phyloP scores from a whole-genome alignment of 306 rosid genomes.

The Biancaea sappan region DNA sequence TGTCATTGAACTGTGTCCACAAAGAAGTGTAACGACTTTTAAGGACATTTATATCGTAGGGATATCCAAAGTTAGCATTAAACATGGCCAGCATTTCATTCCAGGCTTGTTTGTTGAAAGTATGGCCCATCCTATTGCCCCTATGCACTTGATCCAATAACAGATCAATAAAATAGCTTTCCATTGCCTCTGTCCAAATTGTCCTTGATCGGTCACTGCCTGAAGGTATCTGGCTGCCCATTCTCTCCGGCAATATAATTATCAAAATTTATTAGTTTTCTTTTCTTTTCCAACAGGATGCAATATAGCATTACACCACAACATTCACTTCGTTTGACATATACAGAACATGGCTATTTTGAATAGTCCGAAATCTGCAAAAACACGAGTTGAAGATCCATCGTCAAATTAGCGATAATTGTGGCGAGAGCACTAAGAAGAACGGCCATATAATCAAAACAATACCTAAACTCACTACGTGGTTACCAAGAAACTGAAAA shows the following conservation, averaged over 20 bases:
- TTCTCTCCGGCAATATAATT: conserved; percentile 27
- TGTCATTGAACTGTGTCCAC: conserved; percentile 54
- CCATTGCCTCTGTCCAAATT: conserved; percentile 56
- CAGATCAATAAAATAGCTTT: conserved; percentile 46
- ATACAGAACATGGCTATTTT: neutral
- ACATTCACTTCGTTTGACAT: neutral
- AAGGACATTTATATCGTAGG: conserved; percentile 48
- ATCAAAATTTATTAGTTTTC: neutral
- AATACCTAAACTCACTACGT: neutral
- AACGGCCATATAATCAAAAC: neutral
- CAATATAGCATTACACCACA: neutral
- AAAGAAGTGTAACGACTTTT: conserved; percentile 50
- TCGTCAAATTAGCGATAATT: neutral
- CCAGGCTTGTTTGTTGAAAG: conserved; percentile 65
- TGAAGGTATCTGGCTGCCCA: conserved; percentile 42
- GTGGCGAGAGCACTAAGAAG: neutral
- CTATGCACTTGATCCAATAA: conserved; percentile 60
- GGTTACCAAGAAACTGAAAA: conserved; percentile 1
- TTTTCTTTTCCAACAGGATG: neutral
- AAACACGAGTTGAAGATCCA: neutral
- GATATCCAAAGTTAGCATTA: conserved; percentile 47
- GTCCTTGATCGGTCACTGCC: conserved; percentile 43
- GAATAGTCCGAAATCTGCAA: neutral
- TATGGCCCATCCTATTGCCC: conserved; percentile 62
- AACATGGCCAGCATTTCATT: conserved; percentile 56